A percentile compares a stretch with the other conserved stretches of the same genome.
phyloP scores from a whole-genome alignment of 2,329 filamentous ascomycete species.

The Gaeumannomyces sp. region DNA sequence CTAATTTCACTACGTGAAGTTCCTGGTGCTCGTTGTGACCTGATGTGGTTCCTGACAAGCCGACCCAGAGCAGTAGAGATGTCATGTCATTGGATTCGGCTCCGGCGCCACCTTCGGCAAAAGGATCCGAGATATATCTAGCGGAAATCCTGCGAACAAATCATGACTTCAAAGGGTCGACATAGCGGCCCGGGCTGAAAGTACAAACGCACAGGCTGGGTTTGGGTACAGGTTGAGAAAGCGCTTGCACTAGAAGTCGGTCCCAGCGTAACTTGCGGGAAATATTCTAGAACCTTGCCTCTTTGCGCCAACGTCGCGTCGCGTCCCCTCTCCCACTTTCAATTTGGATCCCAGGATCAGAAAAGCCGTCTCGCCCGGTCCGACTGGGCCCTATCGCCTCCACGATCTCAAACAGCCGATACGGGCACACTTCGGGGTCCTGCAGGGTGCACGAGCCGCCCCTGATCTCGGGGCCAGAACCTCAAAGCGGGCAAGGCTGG shows the following conservation, averaged over 20 bases:
- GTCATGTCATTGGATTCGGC: neutral
- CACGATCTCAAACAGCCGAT: neutral
- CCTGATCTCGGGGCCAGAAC: neutral
- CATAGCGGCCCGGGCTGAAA: neutral
- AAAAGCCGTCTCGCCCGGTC: neutral
- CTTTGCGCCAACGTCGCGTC: neutral
- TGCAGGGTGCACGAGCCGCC: neutral
- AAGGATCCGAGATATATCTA: neutral
- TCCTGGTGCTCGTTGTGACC: neutral
- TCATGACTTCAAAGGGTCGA: neutral
- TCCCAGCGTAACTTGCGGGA: neutral
- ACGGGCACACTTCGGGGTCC: too few species aligned
- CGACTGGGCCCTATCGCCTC: neutral
- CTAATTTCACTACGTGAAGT: neutral
- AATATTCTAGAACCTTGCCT: neutral
- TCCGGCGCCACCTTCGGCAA: neutral
- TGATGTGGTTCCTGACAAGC: neutral
- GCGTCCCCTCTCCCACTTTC: neutral
- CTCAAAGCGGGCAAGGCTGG: neutral
- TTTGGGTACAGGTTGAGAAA: too few species aligned
- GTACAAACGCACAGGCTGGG: neutral
- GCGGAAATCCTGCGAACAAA: neutral
- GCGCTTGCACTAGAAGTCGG: neutral
- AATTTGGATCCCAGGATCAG: neutral
- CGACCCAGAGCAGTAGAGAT: neutral